These are phyloP conservation scores for Huntiella moniliformis DNA, from an alignment of 2,329 filamentous ascomycete genomes.

Conservation along the genomic window DNA sequence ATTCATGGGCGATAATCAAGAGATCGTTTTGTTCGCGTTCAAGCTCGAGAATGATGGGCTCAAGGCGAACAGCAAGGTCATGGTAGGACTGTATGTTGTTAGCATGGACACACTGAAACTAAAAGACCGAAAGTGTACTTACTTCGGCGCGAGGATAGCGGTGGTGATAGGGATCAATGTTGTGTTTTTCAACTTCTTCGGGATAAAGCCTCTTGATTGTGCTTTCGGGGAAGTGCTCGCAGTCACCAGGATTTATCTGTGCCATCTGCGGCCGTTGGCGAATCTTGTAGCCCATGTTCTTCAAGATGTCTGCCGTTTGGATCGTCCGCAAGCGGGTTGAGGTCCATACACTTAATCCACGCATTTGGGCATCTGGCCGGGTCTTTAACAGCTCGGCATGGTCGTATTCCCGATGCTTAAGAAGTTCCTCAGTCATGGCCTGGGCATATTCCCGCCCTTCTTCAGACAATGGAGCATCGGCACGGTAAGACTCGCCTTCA, in stretches of 20 bases:
- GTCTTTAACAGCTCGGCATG: constrained; percentile 47
- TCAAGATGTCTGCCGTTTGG: constrained; percentile 72
- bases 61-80: constrained; percentile 89
- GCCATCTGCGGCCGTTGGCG: constrained; percentile 91
- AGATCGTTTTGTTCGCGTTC: constrained; percentile 94
- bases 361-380: constrained; percentile 48
- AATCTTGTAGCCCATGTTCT: constrained; percentile 63
- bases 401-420: constrained; percentile 71
- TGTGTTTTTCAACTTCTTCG: constrained; percentile 82
- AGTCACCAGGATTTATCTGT: constrained; percentile 89
- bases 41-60: constrained; percentile 92
- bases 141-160: constrained; percentile 88
- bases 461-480: constrained; percentile 66
- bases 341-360: constrained; percentile 81
- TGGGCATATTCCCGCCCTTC: constrained; percentile 64
- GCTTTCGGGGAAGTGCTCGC: constrained; percentile 76
- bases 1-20: constrained; percentile 96
- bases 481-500: constrained; percentile 84
- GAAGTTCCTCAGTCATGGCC: constrained; percentile 68
- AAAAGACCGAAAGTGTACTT: constrained; percentile 15
- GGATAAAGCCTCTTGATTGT: constrained; percentile 68
- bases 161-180: constrained; percentile 90
- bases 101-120: neutral
- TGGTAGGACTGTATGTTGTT: constrained; percentile 60
- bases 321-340: constrained; percentile 80